Evolutionary conservation across 352 stramenopile genomes (phyloP), one percentile per base, ranked within the genome.

Genomic region (Pseudoperonospora humuli): DNA sequence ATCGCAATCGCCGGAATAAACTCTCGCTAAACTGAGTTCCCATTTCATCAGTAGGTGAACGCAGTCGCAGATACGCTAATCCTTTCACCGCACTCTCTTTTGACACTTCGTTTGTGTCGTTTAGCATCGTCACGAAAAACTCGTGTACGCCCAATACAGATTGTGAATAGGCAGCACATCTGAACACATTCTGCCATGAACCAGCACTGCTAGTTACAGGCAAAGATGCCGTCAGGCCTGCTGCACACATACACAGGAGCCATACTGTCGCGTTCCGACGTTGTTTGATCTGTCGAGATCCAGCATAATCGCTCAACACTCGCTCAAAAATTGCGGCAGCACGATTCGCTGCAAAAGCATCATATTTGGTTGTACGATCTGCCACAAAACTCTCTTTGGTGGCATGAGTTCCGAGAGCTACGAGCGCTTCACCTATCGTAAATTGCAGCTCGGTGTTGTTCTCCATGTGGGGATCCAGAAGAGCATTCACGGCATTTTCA

Each of bases 11-110:
- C 23, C 76, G 76, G 34, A 87, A 92, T 25, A 92, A 64, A 47
- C 62, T 85, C 34, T 89, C 72, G 36, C 79, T 88, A 21, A 92
- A 82, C 42, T 84, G 55, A 11, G 62, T 43, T 8, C 74, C 72
- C 31, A 83, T 61, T 18, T 75, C 64, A n/a, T 59, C 42, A 19
- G 49, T 75, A 14, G 73, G 73, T 6, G 78, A 70, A 40, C 59
- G 61, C 3, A 86, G 45, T 26, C 74, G 65, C 24, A 92, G 55
- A 19, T 87, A 84, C n/a, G 75, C 73, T 6, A 88, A 66, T 4
- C 72, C 72, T 48, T 92, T 88, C 3, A 92, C 69, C 1, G 79
- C 76, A 33, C 76, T 80, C 46, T 92, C 79, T 43, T 85, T 86
- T 11, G 68, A 51, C 1, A 86, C 58, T 42, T 64, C 60, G 26